Base-by-base conservation (phyloP, 371 early-diverging fungal genomes). In the Batkoa obscura region DNA sequence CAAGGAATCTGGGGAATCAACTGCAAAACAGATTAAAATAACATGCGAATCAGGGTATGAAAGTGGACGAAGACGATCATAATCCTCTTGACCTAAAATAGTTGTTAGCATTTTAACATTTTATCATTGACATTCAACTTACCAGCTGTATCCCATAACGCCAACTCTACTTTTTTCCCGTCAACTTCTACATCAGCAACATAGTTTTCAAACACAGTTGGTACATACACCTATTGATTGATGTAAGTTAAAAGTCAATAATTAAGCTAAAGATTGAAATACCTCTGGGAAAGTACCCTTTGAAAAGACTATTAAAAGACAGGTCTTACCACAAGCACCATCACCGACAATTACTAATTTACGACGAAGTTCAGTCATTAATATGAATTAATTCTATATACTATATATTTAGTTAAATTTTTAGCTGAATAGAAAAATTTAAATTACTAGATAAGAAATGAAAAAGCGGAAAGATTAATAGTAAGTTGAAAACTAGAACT, bases 91-190 rank as follows among this genome's bases (percentile, higher is more conserved):
- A 46, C 86, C 84, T 80, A 59, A 64, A 50, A 55, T 8, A 34
- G 13, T n/a, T n/a, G n/a, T n/a, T n/a, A n/a, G n/a, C n/a, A n/a
- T n/a, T n/a, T n/a, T n/a, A n/a, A n/a, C n/a, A n/a, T n/a, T n/a
- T n/a, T n/a, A n/a, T n/a, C n/a, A n/a, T n/a, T n/a, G n/a, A n/a
- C n/a, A n/a, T n/a, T n/a, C n/a, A n/a, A n/a, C n/a, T n/a, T n/a
- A n/a, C n/a, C n/a, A n/a, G 98, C 96, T 23, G 98, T 95, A 82
- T 98, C 97, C 96, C 97, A 96, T 43, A 98, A 72, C 35, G 93
- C 90, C 34, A 98, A 75, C 70, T 96, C 92, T 37, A 96, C 87
- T 9, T 78, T 78, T 70, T 79, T 82, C 63, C 86, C 89, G 72
- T 95, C 94, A 13, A 94, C 84, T 59, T 84, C 78, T 58, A 95